phyloP scores from a whole-genome alignment of 2,329 filamentous ascomycete genomes.

The Pseudocercospora cruenta region DNA sequence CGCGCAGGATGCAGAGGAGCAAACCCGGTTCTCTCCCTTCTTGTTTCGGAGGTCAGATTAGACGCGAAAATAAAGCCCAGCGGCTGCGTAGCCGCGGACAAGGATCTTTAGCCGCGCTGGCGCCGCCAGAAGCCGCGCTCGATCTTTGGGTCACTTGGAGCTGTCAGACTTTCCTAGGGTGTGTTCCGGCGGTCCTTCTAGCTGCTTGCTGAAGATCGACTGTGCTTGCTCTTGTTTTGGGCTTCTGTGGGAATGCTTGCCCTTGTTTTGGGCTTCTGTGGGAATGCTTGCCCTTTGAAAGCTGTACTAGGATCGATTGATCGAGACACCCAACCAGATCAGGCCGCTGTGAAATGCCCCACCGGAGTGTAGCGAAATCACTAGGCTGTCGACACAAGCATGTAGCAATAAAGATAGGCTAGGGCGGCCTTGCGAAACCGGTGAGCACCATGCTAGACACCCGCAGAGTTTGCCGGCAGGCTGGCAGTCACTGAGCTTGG shows the following conservation, averaged over 20 bases:
- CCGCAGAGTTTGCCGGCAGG: neutral
- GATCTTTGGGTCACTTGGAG: neutral
- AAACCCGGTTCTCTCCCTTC: neutral
- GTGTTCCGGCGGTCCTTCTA: neutral
- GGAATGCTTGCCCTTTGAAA: neutral
- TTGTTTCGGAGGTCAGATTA: neutral
- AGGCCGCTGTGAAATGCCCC: too few relatives aligned
- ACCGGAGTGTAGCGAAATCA: neutral
- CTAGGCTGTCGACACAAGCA: neutral
- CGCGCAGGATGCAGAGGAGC: constrained; percentile 6
- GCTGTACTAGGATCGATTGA: neutral
- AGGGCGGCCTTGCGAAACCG: neutral
- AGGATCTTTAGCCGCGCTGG: too few relatives aligned
- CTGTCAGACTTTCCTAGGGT: constrained; percentile 1
- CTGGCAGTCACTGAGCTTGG: neutral
- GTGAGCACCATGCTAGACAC: neutral
- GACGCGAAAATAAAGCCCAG: neutral
- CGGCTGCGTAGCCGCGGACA: neutral
- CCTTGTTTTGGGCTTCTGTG: neutral
- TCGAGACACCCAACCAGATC: neutral
- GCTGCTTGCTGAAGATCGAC: neutral
- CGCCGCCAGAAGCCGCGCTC: neutral
- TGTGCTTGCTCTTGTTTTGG: neutral
- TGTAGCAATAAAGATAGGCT: neutral
- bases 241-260: neutral